Percentiles rank a stretch among this genome's conserved stretches.
Conservation (phyloP, 2,329 filamentous ascomycete species). For the Waltergamsia citrina region DNA sequence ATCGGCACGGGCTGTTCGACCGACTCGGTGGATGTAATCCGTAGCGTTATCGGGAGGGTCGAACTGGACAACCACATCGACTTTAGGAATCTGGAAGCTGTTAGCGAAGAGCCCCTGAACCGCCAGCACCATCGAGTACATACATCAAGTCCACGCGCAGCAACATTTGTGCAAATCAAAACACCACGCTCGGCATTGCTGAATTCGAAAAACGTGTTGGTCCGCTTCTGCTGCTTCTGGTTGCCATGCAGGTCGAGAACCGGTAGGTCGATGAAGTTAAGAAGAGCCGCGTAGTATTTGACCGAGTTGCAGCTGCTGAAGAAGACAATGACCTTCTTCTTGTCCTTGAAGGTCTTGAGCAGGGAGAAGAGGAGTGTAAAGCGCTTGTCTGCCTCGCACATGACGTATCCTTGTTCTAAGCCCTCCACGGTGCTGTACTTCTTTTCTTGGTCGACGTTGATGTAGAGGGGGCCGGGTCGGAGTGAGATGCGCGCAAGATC, state of each 20-base stretch:
- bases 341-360: conserved; percentile 65
- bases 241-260: conserved; percentile 85
- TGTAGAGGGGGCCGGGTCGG: conserved; percentile 82
- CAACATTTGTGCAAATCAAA: conserved; percentile 93
- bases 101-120: neutral
- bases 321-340: conserved; percentile 97
- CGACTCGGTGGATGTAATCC: conserved; percentile 93
- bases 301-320: conserved; percentile 88
- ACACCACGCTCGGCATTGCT: conserved; percentile 68
- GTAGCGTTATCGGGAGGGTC: conserved; percentile 86
- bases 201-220: conserved; percentile 97
- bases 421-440: conserved; percentile 88
- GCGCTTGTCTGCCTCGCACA: conserved; percentile 87
- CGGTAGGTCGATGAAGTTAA: conserved; percentile 95
- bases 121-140: conserved; percentile 16
- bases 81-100: conserved; percentile 62
- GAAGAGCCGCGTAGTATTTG: conserved; percentile 88
- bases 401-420: conserved; percentile 89
- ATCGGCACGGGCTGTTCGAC: conserved; percentile 78
- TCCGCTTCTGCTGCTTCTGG: conserved; percentile 98
- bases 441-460: conserved; percentile 89
- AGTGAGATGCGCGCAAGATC: conserved; percentile 92
- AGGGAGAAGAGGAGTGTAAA: conserved; percentile 94
- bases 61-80: conserved; percentile 95
- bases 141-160: conserved; percentile 83